Percentiles rank a stretch among this genome's conserved stretches.
These are phyloP conservation scores for Paramyrothecium roridum DNA, from an alignment of 2,329 filamentous ascomycete genomes.

Conservation along the genomic window DNA sequence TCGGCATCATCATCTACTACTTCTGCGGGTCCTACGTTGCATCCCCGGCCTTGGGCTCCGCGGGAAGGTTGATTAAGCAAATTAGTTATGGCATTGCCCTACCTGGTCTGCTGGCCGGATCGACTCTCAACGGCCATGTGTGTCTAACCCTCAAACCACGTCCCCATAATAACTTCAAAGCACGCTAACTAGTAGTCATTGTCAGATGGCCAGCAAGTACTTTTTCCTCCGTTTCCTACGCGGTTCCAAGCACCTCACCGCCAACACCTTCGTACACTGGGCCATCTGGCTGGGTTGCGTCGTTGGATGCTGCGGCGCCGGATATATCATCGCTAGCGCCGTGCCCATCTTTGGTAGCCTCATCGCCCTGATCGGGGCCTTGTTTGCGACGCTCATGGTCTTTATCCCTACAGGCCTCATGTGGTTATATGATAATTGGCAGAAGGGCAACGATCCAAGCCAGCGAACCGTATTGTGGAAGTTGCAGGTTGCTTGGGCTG, in stretches of 20 bases:
- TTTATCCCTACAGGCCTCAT: conserved; percentile 28
- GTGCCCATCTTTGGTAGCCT: conserved; percentile 16
- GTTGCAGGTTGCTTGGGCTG: too few relatives aligned
- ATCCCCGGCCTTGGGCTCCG: conserved; percentile 43
- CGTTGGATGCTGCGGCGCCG: conserved; percentile 10
- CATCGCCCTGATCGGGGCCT: conserved; percentile 20
- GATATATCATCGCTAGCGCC: conserved; percentile 14
- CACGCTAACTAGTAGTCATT: not conserved
- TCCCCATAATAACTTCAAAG: too few relatives aligned
- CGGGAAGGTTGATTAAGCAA: conserved; percentile 37
- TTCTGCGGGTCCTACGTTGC: conserved; percentile 43
- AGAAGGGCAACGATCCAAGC: too few relatives aligned
- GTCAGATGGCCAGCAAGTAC: conserved; percentile 13
- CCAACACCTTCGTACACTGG: conserved; percentile 21
- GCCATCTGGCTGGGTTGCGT: conserved; percentile 21
- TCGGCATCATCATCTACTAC: conserved; percentile 38
- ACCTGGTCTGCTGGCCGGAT: conserved; percentile 15
- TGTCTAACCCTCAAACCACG: too few relatives aligned
- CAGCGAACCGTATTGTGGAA: too few relatives aligned
- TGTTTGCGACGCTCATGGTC: conserved; percentile 22
- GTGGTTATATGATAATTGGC: conserved; percentile 41
- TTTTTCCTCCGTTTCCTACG: conserved; percentile 21
- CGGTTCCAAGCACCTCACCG: conserved; percentile 19
- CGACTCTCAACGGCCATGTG: too few relatives aligned
- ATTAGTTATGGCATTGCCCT: conserved; percentile 38